phyloP scores from a whole-genome alignment of 768 basidiomycete genomes.

The Rhodotorula taiwanensis region DNA sequence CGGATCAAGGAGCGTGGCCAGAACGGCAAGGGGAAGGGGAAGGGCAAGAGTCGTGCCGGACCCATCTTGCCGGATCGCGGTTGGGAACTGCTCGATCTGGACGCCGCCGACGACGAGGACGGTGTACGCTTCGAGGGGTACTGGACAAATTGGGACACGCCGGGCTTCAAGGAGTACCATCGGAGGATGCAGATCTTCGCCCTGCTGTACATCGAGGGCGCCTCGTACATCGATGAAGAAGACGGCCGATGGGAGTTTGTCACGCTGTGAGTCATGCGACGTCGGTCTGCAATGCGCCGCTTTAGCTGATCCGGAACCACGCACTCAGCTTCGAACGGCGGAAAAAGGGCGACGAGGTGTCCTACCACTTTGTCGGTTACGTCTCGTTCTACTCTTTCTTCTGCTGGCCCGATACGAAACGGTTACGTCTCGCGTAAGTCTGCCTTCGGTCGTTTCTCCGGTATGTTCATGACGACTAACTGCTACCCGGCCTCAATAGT shows the following conservation, averaged over 20 bases:
- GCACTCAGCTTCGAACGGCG: conserved; percentile 89
- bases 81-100: conserved; percentile 26
- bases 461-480: fast-evolving
- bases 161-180: conserved; percentile 86
- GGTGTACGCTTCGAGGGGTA: conserved; percentile 79
- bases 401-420: conserved; percentile 82
- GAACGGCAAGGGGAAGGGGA: conserved; percentile 56
- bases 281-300: too few species aligned
- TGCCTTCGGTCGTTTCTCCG: background rate
- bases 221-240: conserved; percentile 87
- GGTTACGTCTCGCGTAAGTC: conserved; percentile 73
- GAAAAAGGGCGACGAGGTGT: conserved; percentile 53
- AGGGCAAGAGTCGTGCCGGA: conserved; percentile 44
- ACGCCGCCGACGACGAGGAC: conserved; percentile 48
- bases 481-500: conserved; percentile 47
- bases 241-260: conserved; percentile 93
- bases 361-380: conserved; percentile 92
- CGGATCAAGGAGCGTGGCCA: conserved; percentile 50
- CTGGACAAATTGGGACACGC: conserved; percentile 78
- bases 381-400: conserved; percentile 93
- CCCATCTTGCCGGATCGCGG: conserved; percentile 13
- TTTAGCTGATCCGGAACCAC: background rate
- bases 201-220: conserved; percentile 87
- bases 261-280: conserved; percentile 57
- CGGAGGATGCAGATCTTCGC: conserved; percentile 90